Evolutionary conservation across 371 early-diverging fungal genomes (phyloP), one percentile per base, ranked within the genome.

Genomic region (Mortierella sp.): DNA sequence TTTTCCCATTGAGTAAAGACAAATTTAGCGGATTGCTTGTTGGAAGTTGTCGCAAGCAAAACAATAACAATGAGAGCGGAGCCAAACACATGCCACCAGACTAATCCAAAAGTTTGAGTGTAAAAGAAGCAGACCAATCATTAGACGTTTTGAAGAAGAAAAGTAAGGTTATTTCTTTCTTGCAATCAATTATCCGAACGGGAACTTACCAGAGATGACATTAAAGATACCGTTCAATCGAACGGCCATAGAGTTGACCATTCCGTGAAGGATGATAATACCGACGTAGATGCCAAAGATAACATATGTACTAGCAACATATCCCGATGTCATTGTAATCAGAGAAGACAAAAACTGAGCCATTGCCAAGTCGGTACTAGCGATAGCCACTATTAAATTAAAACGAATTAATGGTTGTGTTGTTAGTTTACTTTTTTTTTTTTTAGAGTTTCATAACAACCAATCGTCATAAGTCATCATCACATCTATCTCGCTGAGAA

Each of bases 1-100:
- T 86, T 85, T 22, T 73, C 68, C 75, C 86, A 85, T 18, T 85
- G 66, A 10, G 84, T 83, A 28, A 89, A 84, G 1, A 87, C 89
- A 66, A 85, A 87, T 18, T 73, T 57, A 2, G 87, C 88, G 10
- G 84, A 73, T 68, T 61, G 83, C 62, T 84, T 81, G 49, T 66
- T 74, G 3, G 83, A 65, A 8, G 86, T 75, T 62, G 52, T 76
- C 8, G 78, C 85, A 69, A 91, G 52, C 65, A 87, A 45, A 66
- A 87, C 75, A 73, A 84, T 52, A 39, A 85, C 85, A 54, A 87
- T 89, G 73, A 88, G 70, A 72, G 87, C 45, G 3, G 87, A 88
- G 37, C 91, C 91, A 40, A 89, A 11, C 9, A 90, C 73, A 72
- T 90, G 88, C 90, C 90, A 90, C 77, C 87, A 88, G 0, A 90